Conservation (phyloP, 163 green algal genomes). For the Chlamydomonas reinhardtii region DNA sequence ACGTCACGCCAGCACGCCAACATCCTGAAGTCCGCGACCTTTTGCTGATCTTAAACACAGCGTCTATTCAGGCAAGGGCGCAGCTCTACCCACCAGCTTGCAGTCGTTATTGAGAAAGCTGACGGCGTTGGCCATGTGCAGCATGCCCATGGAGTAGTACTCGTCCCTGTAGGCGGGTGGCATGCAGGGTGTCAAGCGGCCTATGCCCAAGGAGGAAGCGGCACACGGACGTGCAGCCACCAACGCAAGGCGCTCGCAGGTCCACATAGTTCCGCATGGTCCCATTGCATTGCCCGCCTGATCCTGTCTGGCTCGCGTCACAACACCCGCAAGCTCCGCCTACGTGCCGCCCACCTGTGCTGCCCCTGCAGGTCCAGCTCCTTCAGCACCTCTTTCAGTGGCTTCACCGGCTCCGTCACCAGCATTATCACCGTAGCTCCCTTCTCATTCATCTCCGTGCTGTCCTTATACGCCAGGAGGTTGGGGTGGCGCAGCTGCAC, state of each 20-base stretch:
- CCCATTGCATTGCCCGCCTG: no score
- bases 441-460: slow-evolving; percentile 87
- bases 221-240: no score
- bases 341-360: slow-evolving; percentile 65
- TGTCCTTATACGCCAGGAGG: slow-evolving; percentile 93
- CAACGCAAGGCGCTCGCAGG: no score
- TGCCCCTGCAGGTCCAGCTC: slow-evolving; percentile 77
- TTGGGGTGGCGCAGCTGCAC: slow-evolving; percentile 94
- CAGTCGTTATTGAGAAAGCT: slow-evolving; percentile 98
- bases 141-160: slow-evolving; percentile 94
- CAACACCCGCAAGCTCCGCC: no score
- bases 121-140: slow-evolving; percentile 90
- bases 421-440: slow-evolving; percentile 89
- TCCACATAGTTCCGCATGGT: no score
- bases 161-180: slow-evolving; percentile 75
- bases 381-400: slow-evolving; percentile 82
- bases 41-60: no score
- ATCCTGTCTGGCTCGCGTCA: no score
- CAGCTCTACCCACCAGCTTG: slow-evolving; percentile 81
- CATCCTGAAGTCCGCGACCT: no score
- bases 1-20: no score
- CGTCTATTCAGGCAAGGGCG: no score
- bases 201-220: no score
- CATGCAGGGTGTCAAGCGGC: no score
- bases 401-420: slow-evolving; percentile 93